These are phyloP conservation scores for Salix exigua DNA, from an alignment of 345 rosid species.

Conservation along the genomic window DNA sequence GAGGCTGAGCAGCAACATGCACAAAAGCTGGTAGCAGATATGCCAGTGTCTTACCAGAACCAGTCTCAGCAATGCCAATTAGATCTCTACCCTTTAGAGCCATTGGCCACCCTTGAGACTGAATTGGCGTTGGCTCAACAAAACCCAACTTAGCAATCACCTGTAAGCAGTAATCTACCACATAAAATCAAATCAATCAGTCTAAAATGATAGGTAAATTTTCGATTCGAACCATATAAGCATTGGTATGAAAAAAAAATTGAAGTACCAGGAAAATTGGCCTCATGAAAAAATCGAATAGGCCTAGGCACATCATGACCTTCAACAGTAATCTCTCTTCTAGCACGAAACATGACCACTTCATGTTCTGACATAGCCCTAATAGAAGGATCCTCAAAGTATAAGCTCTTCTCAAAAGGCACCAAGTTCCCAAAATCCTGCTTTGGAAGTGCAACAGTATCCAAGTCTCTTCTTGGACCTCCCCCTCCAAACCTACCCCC, in stretches of 20 bases:
- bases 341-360: constrained; percentile 48
- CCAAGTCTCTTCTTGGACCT: constrained; percentile 51
- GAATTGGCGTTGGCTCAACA: constrained; percentile 91
- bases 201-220: neutral
- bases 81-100: constrained; percentile 92
- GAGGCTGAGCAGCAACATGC: constrained; percentile 89
- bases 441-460: constrained; percentile 57
- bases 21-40: constrained; percentile 90
- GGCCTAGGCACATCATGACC: constrained; percentile 88
- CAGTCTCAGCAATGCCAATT: constrained; percentile 95
- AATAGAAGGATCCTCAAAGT: constrained; percentile 59
- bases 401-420: constrained; percentile 86
- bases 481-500: constrained; percentile 58
- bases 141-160: constrained; percentile 81
- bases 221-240: neutral
- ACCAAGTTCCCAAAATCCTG: constrained; percentile 72
- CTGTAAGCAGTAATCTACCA: constrained; percentile 70
- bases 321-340: constrained; percentile 68
- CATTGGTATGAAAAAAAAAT: neutral
- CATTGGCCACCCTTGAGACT: constrained; percentile 98
- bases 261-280: constrained; percentile 74
- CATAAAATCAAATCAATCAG: constrained; percentile 2
- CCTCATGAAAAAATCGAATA: constrained; percentile 65
- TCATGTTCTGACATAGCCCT: constrained; percentile 71
- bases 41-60: constrained; percentile 96